These are phyloP conservation scores for Beauveria brongniartii DNA, from an alignment of 2,329 filamentous ascomycete species.

Conservation along the genomic window DNA sequence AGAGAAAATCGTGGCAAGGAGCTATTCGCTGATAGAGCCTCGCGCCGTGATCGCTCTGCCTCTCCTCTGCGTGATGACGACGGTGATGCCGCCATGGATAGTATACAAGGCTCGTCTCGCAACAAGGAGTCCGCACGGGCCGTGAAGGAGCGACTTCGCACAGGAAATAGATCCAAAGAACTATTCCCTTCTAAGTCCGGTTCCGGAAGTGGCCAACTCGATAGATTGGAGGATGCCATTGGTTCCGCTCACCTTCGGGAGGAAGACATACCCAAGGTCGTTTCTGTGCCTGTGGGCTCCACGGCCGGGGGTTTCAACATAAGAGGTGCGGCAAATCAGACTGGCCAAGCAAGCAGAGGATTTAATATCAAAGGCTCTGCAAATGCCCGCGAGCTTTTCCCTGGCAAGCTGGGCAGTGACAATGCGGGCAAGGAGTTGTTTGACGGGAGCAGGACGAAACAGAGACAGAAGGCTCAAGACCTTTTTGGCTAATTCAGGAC, in stretches of 20 bases:
- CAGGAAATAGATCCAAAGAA: conserved; percentile 27
- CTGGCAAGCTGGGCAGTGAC: conserved; percentile 38
- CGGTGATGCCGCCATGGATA: conserved; percentile 31
- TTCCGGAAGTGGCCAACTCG: conserved; percentile 24
- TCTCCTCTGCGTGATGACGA: conserved; percentile 40
- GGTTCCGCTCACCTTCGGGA: conserved; percentile 29
- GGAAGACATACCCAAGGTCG: conserved; percentile 45
- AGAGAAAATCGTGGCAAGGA: conserved; percentile 48
- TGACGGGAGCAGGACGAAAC: conserved; percentile 44
- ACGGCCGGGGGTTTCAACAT: conserved; percentile 46
- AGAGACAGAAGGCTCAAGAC: conserved; percentile 63
- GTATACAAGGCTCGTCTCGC: conserved; percentile 21
- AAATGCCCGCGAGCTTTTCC: conserved; percentile 64
- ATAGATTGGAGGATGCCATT: conserved; percentile 31
- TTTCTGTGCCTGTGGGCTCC: conserved; percentile 40
- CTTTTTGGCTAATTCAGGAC: conserved; percentile 39
- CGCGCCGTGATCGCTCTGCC: conserved; percentile 40
- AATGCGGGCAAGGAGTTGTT: conserved; percentile 62
- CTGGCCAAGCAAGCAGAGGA: conserved; percentile 36
- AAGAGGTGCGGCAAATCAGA: conserved; percentile 46
- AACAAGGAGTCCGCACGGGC: conserved; percentile 27
- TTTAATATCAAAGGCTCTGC: conserved; percentile 58
- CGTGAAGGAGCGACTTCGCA: conserved; percentile 25
- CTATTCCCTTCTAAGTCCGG: conserved; percentile 29
- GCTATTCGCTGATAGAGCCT: conserved; percentile 45